These are phyloP conservation scores for Fraxinus anomala DNA, from an alignment of 257 asterid genomes.

Conservation along the genomic window DNA sequence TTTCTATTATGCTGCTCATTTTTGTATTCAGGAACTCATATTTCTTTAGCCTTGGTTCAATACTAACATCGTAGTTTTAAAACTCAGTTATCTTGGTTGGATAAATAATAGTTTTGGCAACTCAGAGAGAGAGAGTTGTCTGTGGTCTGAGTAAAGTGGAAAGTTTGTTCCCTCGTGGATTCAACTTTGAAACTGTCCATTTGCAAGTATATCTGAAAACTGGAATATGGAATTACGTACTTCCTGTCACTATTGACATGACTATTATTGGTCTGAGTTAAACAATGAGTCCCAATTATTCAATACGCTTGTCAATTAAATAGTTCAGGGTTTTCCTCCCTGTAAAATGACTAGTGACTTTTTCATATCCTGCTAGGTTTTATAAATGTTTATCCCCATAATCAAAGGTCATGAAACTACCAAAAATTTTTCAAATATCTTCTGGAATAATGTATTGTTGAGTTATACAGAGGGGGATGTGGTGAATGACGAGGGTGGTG, in stretches of 20 bases:
- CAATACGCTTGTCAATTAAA: too few relatives aligned
- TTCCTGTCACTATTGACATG: too few relatives aligned
- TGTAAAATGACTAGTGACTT: background rate
- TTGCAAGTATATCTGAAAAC: background rate
- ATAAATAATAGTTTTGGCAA: background rate
- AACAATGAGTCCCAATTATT: too few relatives aligned
- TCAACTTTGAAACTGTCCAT: background rate
- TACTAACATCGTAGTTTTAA: background rate
- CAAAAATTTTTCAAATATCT: background rate
- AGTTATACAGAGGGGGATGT: background rate
- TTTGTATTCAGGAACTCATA: background rate
- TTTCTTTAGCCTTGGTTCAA: background rate
- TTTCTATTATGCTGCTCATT: constrained; percentile 3
- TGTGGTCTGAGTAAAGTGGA: background rate
- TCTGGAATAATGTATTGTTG: too few relatives aligned
- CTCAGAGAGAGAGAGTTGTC: background rate
- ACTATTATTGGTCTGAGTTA: too few relatives aligned
- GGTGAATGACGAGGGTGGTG: background rate
- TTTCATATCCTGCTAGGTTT: background rate
- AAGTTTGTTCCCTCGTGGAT: background rate
- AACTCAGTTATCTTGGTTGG: background rate
- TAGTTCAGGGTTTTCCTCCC: too few relatives aligned
- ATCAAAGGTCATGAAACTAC: background rate
- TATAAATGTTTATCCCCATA: background rate
- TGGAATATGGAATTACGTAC: too few relatives aligned